Conservation (phyloP, 495 filamentous ascomycete species). For the Filosporella fistucella region DNA sequence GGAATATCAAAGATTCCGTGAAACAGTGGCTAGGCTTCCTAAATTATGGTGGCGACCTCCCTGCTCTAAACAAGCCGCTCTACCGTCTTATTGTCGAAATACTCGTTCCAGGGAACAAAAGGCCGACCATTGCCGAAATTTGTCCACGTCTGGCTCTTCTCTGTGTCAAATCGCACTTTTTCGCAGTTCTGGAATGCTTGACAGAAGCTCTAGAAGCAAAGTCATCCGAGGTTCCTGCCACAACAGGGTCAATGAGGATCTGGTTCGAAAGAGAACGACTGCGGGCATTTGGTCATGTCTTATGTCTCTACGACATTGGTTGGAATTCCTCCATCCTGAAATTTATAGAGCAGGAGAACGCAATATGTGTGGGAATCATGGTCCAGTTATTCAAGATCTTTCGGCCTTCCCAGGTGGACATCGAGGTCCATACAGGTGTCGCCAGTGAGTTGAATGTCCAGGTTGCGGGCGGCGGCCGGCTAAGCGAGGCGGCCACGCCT, state of each 20-base stretch:
- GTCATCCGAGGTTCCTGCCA: not conserved
- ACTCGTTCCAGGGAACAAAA: not conserved
- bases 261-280: slow-evolving; percentile 1
- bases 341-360: not conserved
- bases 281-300: not conserved
- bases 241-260: not conserved
- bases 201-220: not conserved
- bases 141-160: not conserved
- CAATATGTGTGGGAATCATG: not conserved
- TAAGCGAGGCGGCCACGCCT: no score
- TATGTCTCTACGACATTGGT: not conserved
- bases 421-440: no score
- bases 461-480: no score
- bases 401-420: no score
- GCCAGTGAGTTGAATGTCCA: no score
- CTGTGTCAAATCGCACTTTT: not conserved
- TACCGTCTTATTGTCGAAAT: not conserved
- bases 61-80: not conserved
- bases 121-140: not conserved
- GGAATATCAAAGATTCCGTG: not conserved
- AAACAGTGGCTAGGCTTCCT: not conserved
- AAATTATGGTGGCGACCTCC: not conserved
- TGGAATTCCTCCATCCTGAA: not conserved
- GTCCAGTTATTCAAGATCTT: not conserved
- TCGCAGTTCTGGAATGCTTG: not conserved